Evolutionary conservation across 164 flowering plant genomes (phyloP).

Genomic region (Vitis rupestris): DNA sequence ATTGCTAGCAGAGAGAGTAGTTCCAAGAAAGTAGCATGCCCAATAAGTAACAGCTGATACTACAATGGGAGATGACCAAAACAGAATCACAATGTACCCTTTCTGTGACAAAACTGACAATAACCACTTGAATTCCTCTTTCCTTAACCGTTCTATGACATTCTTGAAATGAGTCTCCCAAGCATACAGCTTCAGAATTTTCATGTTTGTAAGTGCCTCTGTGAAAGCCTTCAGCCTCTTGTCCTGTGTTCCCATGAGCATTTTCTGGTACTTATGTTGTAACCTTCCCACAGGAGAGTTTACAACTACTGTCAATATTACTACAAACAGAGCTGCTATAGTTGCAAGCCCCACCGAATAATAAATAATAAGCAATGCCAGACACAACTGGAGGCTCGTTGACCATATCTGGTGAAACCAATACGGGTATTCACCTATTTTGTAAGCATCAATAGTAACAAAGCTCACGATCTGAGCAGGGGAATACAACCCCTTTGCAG

Average conservation of each 20-base stretch:
- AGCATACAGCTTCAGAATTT: slow-evolving; percentile 45
- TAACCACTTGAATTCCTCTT: slow-evolving; percentile 30
- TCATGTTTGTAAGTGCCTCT: slow-evolving; percentile 48
- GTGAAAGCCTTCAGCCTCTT: slow-evolving; percentile 27
- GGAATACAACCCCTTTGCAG: too few relatives aligned
- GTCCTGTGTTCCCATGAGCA: slow-evolving; percentile 28
- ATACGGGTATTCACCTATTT: slow-evolving; percentile 44
- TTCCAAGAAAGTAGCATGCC: slow-evolving; percentile 35
- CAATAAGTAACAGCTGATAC: slow-evolving; percentile 33
- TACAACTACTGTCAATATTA: slow-evolving; percentile 21
- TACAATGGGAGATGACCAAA: slow-evolving; percentile 36
- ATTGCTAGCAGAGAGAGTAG: slow-evolving; percentile 33
- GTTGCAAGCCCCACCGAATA: slow-evolving; percentile 36
- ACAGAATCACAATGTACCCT: slow-evolving; percentile 23
- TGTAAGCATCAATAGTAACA: slow-evolving; percentile 58
- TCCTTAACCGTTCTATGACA: slow-evolving; percentile 29
- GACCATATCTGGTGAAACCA: slow-evolving; percentile 53
- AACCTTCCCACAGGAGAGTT: slow-evolving; percentile 32
- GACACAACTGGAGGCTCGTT: slow-evolving; percentile 38
- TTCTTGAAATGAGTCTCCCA: slow-evolving; percentile 49
- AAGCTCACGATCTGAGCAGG: too few relatives aligned
- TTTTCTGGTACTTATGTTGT: slow-evolving; percentile 32
- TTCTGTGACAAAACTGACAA: slow-evolving; percentile 14
- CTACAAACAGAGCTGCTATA: slow-evolving; percentile 27
- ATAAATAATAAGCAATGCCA: slow-evolving; percentile 32